Percentiles rank a stretch among this genome's conserved stretches.
phyloP scores from a whole-genome alignment of 192 early-diverging fungal species.

The Linnemannia elongata region DNA sequence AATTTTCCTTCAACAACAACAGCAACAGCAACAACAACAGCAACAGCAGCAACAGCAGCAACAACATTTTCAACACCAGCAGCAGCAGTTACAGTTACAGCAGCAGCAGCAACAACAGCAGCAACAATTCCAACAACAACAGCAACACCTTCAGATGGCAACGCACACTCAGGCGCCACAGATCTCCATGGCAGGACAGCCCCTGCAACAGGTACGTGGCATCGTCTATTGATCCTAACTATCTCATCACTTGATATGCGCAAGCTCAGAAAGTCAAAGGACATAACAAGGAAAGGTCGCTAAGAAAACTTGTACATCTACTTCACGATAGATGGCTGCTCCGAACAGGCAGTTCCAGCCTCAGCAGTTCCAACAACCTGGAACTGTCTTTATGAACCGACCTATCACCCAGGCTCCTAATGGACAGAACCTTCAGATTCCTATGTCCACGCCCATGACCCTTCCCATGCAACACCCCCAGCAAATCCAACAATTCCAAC shows the following conservation, averaged over 20 bases:
- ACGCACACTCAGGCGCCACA: slow-evolving; percentile 13
- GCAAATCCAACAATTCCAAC: background rate
- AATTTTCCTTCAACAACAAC: slow-evolving; percentile 29
- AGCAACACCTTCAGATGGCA: slow-evolving; percentile 23
- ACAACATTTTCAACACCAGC: slow-evolving; percentile 23
- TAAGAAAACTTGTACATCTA: background rate
- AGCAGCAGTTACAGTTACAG: slow-evolving; percentile 21
- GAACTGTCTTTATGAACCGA: slow-evolving; percentile 31
- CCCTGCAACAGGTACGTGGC: slow-evolving; percentile 25
- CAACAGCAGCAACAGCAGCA: slow-evolving; percentile 21
- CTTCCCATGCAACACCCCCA: slow-evolving; percentile 29
- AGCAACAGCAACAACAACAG: slow-evolving; percentile 42
- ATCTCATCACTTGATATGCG: background rate
- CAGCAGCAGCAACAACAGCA: slow-evolving; percentile 32
- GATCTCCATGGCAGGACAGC: slow-evolving; percentile 23
- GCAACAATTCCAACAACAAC: slow-evolving; percentile 30
- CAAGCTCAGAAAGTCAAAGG: too few species aligned
- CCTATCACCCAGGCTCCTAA: slow-evolving; percentile 14
- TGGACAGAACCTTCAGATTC: slow-evolving; percentile 35
- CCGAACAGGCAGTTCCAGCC: slow-evolving; percentile 38
- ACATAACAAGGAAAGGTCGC: background rate
- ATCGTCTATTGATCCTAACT: background rate
- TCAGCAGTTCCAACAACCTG: slow-evolving; percentile 36
- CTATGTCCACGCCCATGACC: slow-evolving; percentile 36
- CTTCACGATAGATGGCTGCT: slow-evolving; percentile 11